These are phyloP conservation scores for Gonium pectorale DNA, from an alignment of 139 green algal genomes.

Conservation along the genomic window DNA sequence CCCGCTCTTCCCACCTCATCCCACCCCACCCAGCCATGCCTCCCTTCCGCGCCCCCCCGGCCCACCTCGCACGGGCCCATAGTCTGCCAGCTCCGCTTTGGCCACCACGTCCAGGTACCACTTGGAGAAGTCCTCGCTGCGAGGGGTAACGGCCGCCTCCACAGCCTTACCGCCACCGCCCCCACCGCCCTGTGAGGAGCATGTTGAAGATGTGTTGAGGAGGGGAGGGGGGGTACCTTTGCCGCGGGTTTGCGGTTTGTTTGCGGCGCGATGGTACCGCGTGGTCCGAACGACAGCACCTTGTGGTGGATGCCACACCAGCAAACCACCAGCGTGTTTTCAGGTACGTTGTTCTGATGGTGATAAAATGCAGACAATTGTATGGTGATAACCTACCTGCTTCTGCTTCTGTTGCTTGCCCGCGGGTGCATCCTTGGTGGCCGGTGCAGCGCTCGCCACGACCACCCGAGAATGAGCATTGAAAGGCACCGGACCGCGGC, in stretches of 20 bases:
- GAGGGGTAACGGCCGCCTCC: slow-evolving; percentile 83
- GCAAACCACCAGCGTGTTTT: too few relatives aligned
- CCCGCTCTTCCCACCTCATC: too few relatives aligned
- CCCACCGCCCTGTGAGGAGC: slow-evolving; percentile 7
- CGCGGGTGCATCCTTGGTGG: not conserved
- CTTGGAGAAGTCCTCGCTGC: slow-evolving; percentile 87
- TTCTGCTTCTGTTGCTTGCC: slow-evolving; percentile 19
- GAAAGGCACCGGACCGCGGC: not conserved
- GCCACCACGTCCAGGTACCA: slow-evolving; percentile 97
- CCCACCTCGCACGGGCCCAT: slow-evolving; percentile 93
- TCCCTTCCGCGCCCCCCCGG: too few relatives aligned
- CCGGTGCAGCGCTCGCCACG: not conserved
- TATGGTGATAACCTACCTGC: not conserved
- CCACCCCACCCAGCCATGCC: too few relatives aligned
- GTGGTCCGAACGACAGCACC: too few relatives aligned
- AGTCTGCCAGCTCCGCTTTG: slow-evolving; percentile 95
- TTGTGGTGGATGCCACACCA: too few relatives aligned
- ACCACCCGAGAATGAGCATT: not conserved
- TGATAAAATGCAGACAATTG: too few relatives aligned
- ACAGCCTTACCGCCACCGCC: slow-evolving; percentile 58
- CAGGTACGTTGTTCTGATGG: too few relatives aligned
- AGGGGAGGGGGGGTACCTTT: not conserved
- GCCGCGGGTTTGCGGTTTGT: not conserved
- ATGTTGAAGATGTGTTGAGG: too few relatives aligned
- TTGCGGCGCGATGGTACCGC: not conserved